These are phyloP conservation scores for Pleodorina starrii DNA, from an alignment of 139 green algal genomes.

Conservation along the genomic window DNA sequence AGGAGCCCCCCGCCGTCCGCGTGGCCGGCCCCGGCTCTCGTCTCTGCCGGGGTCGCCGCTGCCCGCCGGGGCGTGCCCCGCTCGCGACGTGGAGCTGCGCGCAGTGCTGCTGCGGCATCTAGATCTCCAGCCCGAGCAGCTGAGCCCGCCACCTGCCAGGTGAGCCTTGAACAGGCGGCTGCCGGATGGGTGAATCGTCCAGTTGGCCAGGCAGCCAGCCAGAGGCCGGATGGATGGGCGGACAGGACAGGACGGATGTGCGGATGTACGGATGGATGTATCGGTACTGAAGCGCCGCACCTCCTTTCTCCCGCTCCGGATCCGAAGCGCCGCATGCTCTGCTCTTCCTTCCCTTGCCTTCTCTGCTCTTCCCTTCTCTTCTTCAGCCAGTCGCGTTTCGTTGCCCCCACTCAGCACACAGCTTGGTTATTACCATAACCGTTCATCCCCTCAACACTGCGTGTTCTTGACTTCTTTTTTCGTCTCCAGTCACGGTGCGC, in stretches of 20 bases:
- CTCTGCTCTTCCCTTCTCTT: not conserved
- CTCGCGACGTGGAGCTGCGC: slow-evolving; percentile 9
- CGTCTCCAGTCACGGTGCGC: not conserved
- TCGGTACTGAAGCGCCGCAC: too few relatives aligned
- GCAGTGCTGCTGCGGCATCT: slow-evolving; percentile 2
- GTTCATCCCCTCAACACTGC: too few relatives aligned
- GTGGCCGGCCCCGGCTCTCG: not conserved
- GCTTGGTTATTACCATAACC: too few relatives aligned
- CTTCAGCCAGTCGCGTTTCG: too few relatives aligned
- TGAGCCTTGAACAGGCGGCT: not conserved
- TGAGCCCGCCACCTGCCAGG: not conserved
- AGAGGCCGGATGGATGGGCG: not conserved
- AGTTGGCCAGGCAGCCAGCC: not conserved
- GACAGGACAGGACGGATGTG: too few relatives aligned
- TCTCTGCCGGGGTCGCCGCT: not conserved
- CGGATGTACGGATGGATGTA: too few relatives aligned
- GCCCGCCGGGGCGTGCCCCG: not conserved
- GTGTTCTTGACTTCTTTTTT: not conserved
- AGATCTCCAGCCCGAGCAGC: not conserved
- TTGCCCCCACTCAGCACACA: too few relatives aligned
- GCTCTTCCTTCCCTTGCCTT: not conserved
- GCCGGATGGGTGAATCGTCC: not conserved
- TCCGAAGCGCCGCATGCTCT: not conserved
- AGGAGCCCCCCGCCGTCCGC: not conserved
- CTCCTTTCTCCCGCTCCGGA: not conserved